Evolutionary conservation across 2,329 filamentous ascomycete genomes (phyloP), one percentile per base, ranked within the genome.

Genomic region (Aquanectria penicillioides): DNA sequence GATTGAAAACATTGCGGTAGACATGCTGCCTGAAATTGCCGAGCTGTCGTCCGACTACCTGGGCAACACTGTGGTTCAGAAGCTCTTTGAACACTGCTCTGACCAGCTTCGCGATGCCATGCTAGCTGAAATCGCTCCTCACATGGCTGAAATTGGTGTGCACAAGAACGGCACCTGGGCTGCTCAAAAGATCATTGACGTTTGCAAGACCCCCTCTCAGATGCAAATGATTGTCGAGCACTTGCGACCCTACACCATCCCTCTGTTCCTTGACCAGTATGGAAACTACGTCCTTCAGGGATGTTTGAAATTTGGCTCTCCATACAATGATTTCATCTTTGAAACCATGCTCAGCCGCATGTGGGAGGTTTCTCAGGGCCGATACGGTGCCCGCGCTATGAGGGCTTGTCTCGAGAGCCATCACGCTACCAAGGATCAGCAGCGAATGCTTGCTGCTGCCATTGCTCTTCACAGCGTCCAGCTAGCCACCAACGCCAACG

Each of bases 121-220:
- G 95, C 82, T 99, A 57, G 78, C 81, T 12, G 88, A 94, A 72
- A 97, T 99, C 69, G 88, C 91, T 3, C 94, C 94, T 57, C 94
- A 97, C 73, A 86, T 98, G 74, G 93, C 94, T 22, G 94, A 98
- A 77, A 97, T 98, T 77, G 95, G 95, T 69, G 89, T 97, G 7
- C 95, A 99, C 84, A 99, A 99, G 86, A 99, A 99, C 71, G 95
- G 95, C 62, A 99, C 95, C 1, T 99, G 95, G 95, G 95, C 95
- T 52, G 95, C 95, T 1, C 95, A 99, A 78, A 99, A 98, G 84
- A 98, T 99, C 71, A 98, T 99, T 67, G 94, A 98, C 71, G 93
- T 97, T 6, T 94, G 93, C 75, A 93, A 95, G 78, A 93, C 91
- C 1, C 88, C 90, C 6, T 80, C 82, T 34, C 94, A 98, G 78